A percentile compares a stretch with the other conserved stretches of the same genome.
phyloP scores from a whole-genome alignment of 1,284 basidiomycete species.

The Moesziomyces parantarcticus region DNA sequence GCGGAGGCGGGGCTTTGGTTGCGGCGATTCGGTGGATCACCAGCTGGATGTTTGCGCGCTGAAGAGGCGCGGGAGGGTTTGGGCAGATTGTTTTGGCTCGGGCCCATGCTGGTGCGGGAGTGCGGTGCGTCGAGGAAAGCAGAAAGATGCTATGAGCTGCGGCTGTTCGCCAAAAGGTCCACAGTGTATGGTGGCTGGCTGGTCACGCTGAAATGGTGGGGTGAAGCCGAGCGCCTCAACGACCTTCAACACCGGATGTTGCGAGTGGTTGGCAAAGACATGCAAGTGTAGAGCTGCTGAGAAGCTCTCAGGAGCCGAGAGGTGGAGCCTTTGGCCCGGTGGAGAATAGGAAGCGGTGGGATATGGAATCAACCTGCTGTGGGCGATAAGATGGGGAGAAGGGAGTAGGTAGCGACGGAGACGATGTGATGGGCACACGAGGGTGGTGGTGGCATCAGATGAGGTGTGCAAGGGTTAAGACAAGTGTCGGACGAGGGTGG shows the following conservation, averaged over 20 bases:
- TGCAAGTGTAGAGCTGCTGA: slow-evolving; percentile 9
- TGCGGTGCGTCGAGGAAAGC: too few relatives aligned
- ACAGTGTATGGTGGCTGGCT: too few relatives aligned
- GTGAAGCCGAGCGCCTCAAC: slow-evolving; percentile 5
- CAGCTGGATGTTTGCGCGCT: slow-evolving; percentile 10
- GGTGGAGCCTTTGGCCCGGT: too few relatives aligned
- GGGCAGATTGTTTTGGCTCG: slow-evolving; percentile 18
- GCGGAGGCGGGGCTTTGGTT: slow-evolving; percentile 4
- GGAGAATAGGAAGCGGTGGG: neutral
- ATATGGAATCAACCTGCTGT: too few relatives aligned
- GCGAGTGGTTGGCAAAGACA: slow-evolving; percentile 7
- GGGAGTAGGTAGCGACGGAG: too few relatives aligned
- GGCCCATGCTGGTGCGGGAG: slow-evolving; percentile 10
- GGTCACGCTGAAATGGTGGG: slow-evolving; percentile 12
- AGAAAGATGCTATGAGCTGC: too few relatives aligned
- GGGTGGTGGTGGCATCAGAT: too few relatives aligned
- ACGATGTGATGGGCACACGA: too few relatives aligned
- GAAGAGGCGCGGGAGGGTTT: slow-evolving; percentile 19
- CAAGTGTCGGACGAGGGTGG: neutral
- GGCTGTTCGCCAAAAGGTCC: too few relatives aligned
- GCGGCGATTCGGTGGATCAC: slow-evolving; percentile 21
- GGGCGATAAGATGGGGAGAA: neutral
- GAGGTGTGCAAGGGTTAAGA: too few relatives aligned
- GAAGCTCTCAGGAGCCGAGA: slow-evolving; percentile 16
- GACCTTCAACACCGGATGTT: slow-evolving; percentile 12